Evolutionary conservation across 225 moss, liverwort and hornwort species (phyloP).

Genomic region (Climacium dendroides): DNA sequence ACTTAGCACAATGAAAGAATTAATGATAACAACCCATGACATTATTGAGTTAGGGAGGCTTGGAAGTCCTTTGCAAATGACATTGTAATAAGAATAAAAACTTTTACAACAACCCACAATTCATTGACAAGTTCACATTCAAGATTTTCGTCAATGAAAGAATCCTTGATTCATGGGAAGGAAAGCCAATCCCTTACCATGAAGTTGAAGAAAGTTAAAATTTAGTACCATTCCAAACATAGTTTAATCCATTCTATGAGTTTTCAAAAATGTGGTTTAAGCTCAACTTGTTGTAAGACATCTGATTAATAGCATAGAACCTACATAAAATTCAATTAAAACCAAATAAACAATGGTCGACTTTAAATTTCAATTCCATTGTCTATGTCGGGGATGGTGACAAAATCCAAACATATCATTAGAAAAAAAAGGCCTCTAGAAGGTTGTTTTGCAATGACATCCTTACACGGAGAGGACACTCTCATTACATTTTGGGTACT

Average conservation of each 20-base stretch:
- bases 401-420: background rate
- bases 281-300: background rate
- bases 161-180: background rate
- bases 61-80: background rate
- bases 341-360: background rate
- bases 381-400: rapidly evolving
- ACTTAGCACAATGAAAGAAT: background rate
- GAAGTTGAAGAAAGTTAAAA: background rate
- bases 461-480: too few species aligned
- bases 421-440: too few species aligned
- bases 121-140: background rate
- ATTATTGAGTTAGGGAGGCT: background rate
- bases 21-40: rapidly evolving
- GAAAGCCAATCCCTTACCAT: rapidly evolving
- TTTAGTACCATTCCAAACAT: background rate
- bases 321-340: background rate
- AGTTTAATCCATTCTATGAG: background rate
- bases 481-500: too few species aligned
- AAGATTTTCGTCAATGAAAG: too few species aligned
- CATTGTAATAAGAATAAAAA: rapidly evolving
- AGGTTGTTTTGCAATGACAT: too few species aligned
- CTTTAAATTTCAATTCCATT: background rate
- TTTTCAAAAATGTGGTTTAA: background rate
- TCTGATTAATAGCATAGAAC: background rate
- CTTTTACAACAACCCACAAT: background rate